These are phyloP conservation scores for Liriodendron chinense DNA, from an alignment of 164 flowering plant species.

Conservation along the genomic window DNA sequence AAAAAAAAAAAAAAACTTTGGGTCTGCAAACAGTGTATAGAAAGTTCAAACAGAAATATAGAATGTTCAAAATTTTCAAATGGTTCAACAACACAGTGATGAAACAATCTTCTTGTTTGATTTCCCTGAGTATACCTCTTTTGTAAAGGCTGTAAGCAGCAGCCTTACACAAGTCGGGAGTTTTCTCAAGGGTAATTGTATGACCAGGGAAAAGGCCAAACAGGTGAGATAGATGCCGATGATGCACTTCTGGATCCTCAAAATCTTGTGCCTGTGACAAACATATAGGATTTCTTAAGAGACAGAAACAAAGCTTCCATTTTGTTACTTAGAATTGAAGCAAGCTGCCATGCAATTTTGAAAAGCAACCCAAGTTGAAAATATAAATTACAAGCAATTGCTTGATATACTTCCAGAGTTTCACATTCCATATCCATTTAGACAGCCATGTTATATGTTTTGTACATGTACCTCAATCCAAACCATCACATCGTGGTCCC, in stretches of 20 bases:
- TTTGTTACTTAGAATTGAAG: background rate
- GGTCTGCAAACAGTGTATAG: no score
- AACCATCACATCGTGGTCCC: no score
- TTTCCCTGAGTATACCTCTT: slow-evolving; percentile 54
- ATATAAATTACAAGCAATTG: background rate
- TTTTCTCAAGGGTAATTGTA: slow-evolving; percentile 62
- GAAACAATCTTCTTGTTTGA: background rate
- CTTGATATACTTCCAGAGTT: background rate
- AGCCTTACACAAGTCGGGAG: slow-evolving; percentile 84
- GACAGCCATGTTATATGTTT: no score
- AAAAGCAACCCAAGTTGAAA: background rate
- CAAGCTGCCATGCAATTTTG: background rate
- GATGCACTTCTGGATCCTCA: slow-evolving; percentile 77
- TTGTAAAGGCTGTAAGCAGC: slow-evolving; percentile 65
- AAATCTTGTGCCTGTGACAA: slow-evolving; percentile 73
- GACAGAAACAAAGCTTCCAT: background rate
- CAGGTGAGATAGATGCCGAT: slow-evolving; percentile 86
- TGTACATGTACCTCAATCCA: background rate
- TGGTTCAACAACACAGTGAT: background rate
- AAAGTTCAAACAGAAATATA: background rate
- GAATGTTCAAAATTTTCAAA: slow-evolving; percentile 1
- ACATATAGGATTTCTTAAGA: background rate
- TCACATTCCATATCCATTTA: no score
- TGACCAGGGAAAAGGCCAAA: slow-evolving; percentile 95
- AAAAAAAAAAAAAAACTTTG: no score